Evolutionary conservation across 2,329 filamentous ascomycete genomes (phyloP).

Genomic region (Sphaerulina musiva): DNA sequence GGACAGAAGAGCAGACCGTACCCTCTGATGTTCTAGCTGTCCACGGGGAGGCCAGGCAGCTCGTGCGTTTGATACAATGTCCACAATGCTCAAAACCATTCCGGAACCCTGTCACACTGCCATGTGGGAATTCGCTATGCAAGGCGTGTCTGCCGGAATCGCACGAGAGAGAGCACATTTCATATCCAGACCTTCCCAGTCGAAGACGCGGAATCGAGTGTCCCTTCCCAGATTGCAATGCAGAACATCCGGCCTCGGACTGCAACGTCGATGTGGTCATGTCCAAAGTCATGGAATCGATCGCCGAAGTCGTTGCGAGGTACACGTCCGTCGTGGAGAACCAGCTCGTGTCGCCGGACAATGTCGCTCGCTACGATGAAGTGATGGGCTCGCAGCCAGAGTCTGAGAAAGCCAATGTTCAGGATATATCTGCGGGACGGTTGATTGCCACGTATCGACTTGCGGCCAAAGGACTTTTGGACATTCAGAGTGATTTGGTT

Average conservation of each 20-base stretch:
- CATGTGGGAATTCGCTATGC: conserved; percentile 76
- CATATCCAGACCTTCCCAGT: conserved; percentile 64
- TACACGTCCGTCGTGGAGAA: conserved; percentile 33
- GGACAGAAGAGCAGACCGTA: conserved; percentile 52
- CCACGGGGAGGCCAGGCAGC: conserved; percentile 50
- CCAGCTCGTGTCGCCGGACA: conserved; percentile 38
- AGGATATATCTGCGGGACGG: conserved; percentile 50
- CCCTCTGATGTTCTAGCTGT: conserved; percentile 41
- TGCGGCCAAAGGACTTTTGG: conserved; percentile 55
- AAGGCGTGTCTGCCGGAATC: conserved; percentile 64
- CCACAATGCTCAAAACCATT: conserved; percentile 64
- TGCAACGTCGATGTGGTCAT: conserved; percentile 72
- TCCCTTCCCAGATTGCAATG: conserved; percentile 58
- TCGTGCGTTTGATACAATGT: conserved; percentile 74
- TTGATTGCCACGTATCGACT: conserved; percentile 62
- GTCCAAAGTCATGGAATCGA: conserved; percentile 60
- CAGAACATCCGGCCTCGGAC: conserved; percentile 69
- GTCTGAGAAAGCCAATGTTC: conserved; percentile 36
- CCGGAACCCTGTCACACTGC: conserved; percentile 63
- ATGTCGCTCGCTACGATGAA: conserved; percentile 35
- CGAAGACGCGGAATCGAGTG: conserved; percentile 68
- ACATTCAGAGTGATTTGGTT: conserved; percentile 39
- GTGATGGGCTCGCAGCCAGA: conserved; percentile 28
- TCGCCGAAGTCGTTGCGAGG: conserved; percentile 49
- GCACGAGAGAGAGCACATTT: conserved; percentile 61